A percentile compares a stretch with the other conserved stretches of the same genome.
These are phyloP conservation scores for Crithidia acanthocephali DNA, from an alignment of 208 protist species.

Conservation along the genomic window DNA sequence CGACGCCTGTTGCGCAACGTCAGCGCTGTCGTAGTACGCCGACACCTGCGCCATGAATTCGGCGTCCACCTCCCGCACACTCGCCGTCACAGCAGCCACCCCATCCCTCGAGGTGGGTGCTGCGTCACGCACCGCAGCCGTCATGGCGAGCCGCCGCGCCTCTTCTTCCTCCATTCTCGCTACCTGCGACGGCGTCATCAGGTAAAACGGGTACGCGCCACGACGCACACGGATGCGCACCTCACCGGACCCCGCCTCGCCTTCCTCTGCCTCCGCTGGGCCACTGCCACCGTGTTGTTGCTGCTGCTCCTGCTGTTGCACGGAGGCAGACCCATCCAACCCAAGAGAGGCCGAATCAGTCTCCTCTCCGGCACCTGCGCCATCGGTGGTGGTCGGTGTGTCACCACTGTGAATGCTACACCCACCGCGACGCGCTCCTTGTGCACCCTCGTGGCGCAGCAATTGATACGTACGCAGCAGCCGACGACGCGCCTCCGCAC, in stretches of 20 bases:
- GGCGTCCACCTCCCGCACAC: slow-evolving; percentile 1
- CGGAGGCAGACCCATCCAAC: neutral
- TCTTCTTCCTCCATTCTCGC: neutral
- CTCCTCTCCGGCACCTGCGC: neutral
- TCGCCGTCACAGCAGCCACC: neutral
- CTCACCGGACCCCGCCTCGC: neutral
- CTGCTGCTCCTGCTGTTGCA: neutral
- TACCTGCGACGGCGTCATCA: slow-evolving; percentile 26
- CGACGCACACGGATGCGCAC: slow-evolving; percentile 19
- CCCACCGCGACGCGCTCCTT: slow-evolving; percentile 5
- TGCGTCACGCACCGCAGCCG: neutral
- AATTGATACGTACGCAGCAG: slow-evolving; percentile 19
- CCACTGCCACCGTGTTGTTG: neutral
- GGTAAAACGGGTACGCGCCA: slow-evolving; percentile 10
- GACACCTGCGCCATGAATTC: neutral
- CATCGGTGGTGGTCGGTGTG: neutral
- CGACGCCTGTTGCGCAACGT: neutral
- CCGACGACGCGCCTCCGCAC: slow-evolving; percentile 3
- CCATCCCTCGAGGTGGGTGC: neutral
- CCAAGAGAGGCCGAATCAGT: neutral
- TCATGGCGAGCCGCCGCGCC: neutral
- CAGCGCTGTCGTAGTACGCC: neutral
- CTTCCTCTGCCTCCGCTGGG: neutral
- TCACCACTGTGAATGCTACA: slow-evolving; percentile 11
- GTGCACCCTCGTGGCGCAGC: slow-evolving; percentile 22